Base-by-base conservation (phyloP, 2,329 filamentous ascomycete species). In the Xylariales sp. region DNA sequence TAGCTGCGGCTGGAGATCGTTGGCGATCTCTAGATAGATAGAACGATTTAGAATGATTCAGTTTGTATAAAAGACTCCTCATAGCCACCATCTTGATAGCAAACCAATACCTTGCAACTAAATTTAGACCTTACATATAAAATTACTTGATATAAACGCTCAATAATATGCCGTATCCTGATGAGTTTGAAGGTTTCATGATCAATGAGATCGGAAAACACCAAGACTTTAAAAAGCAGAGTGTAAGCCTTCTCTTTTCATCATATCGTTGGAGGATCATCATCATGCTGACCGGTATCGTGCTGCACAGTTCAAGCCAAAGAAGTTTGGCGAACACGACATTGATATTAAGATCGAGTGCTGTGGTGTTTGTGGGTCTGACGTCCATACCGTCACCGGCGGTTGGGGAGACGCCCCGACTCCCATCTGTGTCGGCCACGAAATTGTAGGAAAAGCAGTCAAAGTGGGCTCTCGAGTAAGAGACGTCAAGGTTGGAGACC, bases 291-390 rank as follows among this genome's bases (percentile, higher is more conserved):
- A 68, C 14, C 12, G 36, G 28, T 18, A 49, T 41, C 16, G 14
- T 3, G 6, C 5, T 48, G 7, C 28, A 36, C 43, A 77, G 76
- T 77, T 78, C 60, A 78, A 77, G 64, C 74, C 75, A 30, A 77
- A 78, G 63, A 65, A 64, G 18, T 78, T 78, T 39, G 73, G 73
- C 18, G 73, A 90, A 72, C 82, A 89, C 77, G 89, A 92, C 75
- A 84, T 92, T 72, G 90, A 92, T 72, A 86, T 92, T 77, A 88
- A 90, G 78, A 87, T 92, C 74, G 88, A 91, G 71, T 86, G 84
- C 71, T 90, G 88, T 72, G 88, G 88, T 75, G 81, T 87, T 36
- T 87, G 85, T 72, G 85, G 87, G 68, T 85, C 83, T 52, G 85
- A 88, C 70, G 82, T 87, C 16, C 85, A 80, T 69, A 77, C 75